These are phyloP conservation scores for Theobroma cacao DNA, from an alignment of 345 rosid species.

Conservation along the genomic window DNA sequence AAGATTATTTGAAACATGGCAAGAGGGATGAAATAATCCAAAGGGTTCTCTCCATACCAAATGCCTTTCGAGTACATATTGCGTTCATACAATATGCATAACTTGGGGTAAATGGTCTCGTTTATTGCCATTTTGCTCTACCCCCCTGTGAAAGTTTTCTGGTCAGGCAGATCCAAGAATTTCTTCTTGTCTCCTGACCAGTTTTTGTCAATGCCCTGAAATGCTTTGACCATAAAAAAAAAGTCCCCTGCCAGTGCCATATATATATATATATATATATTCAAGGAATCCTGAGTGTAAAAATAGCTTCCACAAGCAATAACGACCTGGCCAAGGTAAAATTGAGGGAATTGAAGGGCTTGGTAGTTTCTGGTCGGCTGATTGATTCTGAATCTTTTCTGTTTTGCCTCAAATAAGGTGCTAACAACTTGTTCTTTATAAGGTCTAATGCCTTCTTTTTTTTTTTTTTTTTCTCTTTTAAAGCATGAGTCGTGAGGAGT, in stretches of 20 bases:
- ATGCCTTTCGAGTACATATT: neutral
- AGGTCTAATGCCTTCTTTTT: neutral
- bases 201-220: neutral
- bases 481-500: too few relatives aligned
- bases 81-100: neutral
- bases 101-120: too few relatives aligned
- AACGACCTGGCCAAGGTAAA: neutral
- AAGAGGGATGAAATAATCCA: neutral
- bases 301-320: neutral
- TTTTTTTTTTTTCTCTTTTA: too few relatives aligned
- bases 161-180: neutral
- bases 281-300: neutral
- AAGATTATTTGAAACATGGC: slow-evolving; percentile 21
- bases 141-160: neutral
- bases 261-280: too few relatives aligned
- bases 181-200: neutral
- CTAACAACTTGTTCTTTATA: neutral
- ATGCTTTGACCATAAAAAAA: neutral
- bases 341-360: neutral
- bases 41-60: slow-evolving; percentile 5
- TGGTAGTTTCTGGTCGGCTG: neutral
- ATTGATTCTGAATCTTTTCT: neutral
- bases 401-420: neutral
- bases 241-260: neutral
- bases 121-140: neutral